Evolutionary conservation across 1,284 basidiomycete genomes (phyloP).

Genomic region (Malassezia pachydermatis): DNA sequence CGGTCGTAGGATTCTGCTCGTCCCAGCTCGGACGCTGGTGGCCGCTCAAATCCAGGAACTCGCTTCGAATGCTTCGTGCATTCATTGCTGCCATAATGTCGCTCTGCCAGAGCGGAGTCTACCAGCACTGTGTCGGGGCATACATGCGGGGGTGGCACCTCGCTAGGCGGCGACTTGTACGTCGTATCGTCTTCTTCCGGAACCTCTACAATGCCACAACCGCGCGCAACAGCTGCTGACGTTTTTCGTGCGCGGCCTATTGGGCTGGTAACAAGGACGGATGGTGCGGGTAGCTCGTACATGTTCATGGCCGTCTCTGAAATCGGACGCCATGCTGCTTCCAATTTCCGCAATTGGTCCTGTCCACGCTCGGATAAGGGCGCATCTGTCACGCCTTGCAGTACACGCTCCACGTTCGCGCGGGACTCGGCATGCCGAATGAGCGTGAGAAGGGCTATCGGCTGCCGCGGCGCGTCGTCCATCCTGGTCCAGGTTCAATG

Average conservation of each 20-base stretch:
- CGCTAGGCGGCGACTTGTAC: not conserved
- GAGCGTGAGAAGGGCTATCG: slow-evolving; percentile 22
- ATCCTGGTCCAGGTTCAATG: too few species aligned
- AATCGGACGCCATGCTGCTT: slow-evolving; percentile 10
- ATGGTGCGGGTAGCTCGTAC: slow-evolving; percentile 22
- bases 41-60: not conserved
- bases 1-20: slow-evolving; percentile 9
- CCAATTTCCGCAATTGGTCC: slow-evolving; percentile 29
- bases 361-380: slow-evolving; percentile 29
- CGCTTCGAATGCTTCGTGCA: not conserved
- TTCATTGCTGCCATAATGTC: slow-evolving; percentile 13
- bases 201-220: not conserved
- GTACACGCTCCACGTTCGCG: slow-evolving; percentile 36
- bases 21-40: not conserved
- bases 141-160: not conserved
- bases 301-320: not conserved
- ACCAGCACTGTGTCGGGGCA: not conserved
- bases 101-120: slow-evolving; percentile 11
- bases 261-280: slow-evolving; percentile 30
- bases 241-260: slow-evolving; percentile 31
- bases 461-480: not conserved
- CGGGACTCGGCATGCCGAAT: slow-evolving; percentile 39
- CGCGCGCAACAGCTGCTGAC: slow-evolving; percentile 22
- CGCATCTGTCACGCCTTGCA: slow-evolving; percentile 41
- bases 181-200: not conserved